Percentiles rank a stretch among this genome's conserved stretches.
Conservation (phyloP, 768 basidiomycete genomes). For the Termitomyces sp. region DNA sequence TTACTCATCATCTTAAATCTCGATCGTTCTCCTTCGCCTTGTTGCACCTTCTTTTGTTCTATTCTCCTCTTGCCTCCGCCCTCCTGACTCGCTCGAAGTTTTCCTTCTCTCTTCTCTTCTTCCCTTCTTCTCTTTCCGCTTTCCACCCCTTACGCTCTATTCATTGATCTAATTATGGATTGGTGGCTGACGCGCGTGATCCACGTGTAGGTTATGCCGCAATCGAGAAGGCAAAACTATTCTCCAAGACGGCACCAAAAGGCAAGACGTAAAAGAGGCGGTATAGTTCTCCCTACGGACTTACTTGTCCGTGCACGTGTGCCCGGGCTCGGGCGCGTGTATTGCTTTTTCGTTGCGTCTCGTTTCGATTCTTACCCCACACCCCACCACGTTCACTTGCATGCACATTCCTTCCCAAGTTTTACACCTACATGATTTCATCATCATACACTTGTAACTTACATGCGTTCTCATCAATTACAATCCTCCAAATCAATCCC, state of each 20-base stretch:
- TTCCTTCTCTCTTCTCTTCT: background rate
- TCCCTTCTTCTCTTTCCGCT: background rate
- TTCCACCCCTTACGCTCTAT: background rate
- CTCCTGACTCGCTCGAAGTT: background rate
- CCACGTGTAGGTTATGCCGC: constrained; percentile 61
- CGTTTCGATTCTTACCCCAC: background rate
- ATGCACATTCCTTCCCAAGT: background rate
- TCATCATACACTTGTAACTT: constrained; percentile 1
- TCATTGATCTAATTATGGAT: background rate
- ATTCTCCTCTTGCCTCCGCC: background rate
- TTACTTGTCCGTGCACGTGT: background rate
- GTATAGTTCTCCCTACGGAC: background rate
- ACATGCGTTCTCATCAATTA: background rate
- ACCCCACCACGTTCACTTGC: background rate
- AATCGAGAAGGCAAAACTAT: constrained; percentile 91
- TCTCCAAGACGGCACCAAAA: constrained; percentile 77
- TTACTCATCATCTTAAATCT: background rate
- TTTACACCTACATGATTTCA: background rate
- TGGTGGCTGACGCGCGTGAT: constrained; percentile 7
- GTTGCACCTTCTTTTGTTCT: background rate
- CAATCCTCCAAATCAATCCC: background rate
- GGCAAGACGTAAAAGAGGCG: constrained; percentile 48
- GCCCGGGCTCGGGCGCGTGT: constrained; percentile 5
- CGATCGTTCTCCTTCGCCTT: background rate
- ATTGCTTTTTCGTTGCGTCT: background rate